These are phyloP conservation scores for Hermanozyma aechmeae DNA, from an alignment of 805 yeast species.

Conservation along the genomic window DNA sequence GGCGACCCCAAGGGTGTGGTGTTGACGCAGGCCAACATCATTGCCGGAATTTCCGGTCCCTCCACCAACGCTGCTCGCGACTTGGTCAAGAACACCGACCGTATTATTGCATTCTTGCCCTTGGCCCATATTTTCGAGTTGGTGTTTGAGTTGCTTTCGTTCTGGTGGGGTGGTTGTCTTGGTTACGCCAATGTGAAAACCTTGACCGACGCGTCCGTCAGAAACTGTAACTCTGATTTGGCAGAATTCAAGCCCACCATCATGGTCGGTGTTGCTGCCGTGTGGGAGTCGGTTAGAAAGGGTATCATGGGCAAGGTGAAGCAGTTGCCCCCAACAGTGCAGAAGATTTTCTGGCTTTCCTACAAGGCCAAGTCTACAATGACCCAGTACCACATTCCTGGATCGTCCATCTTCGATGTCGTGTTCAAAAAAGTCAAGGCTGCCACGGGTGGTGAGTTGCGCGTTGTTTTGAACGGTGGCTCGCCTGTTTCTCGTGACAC, in stretches of 20 bases:
- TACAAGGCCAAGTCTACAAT: constrained; percentile 63
- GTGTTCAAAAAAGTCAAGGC: constrained; percentile 82
- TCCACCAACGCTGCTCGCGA: constrained; percentile 48
- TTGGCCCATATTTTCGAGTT: constrained; percentile 94
- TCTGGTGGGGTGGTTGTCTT: constrained; percentile 83
- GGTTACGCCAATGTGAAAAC: constrained; percentile 95
- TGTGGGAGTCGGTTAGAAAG: constrained; percentile 93
- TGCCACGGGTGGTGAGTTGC: constrained; percentile 90
- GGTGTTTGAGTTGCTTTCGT: constrained; percentile 68
- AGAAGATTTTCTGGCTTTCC: constrained; percentile 85
- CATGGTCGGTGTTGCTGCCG: constrained; percentile 98
- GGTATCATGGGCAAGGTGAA: constrained; percentile 76
- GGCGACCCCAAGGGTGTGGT: constrained; percentile 84
- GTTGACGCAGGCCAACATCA: constrained; percentile 52
- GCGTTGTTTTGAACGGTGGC: constrained; percentile 78
- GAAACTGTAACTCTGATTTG: constrained; percentile 84
- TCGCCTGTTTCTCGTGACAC: constrained; percentile 79
- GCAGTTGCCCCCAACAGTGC: constrained; percentile 54
- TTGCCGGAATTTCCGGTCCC: constrained; percentile 85
- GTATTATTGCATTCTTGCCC: constrained; percentile 83
- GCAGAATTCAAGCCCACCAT: constrained; percentile 80
- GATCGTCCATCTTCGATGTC: constrained; percentile 61
- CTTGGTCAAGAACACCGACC: constrained; percentile 47
- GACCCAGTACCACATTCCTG: constrained; percentile 62
- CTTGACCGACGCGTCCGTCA: constrained; percentile 69